Percentiles rank a stretch among this genome's conserved stretches.
These are phyloP conservation scores for Biancaea sappan DNA, from an alignment of 306 rosid species.

Conservation along the genomic window DNA sequence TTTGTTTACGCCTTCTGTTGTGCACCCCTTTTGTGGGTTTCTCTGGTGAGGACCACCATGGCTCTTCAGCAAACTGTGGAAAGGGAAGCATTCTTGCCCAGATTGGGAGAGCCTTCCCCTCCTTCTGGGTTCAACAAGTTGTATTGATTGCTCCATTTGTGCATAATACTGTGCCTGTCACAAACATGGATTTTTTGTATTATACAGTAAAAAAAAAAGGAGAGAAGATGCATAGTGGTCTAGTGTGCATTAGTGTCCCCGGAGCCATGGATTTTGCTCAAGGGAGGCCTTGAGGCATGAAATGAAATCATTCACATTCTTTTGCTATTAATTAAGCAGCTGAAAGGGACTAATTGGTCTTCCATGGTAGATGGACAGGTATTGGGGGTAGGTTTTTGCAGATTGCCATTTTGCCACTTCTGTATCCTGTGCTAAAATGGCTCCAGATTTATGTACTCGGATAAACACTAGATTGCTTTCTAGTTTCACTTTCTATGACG, in stretches of 20 bases:
- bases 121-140: constrained; percentile 52
- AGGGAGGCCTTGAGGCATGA: neutral
- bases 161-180: neutral
- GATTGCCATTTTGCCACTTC: neutral
- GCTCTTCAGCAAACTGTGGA: constrained; percentile 64
- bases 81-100: constrained; percentile 63
- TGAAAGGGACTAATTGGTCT: neutral
- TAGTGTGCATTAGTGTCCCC: too few species aligned
- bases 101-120: constrained; percentile 47
- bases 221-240: too few species aligned
- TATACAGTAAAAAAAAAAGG: too few species aligned
- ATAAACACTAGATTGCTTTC: neutral
- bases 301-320: constrained; percentile 2
- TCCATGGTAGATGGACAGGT: neutral
- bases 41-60: constrained; percentile 45
- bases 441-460: neutral
- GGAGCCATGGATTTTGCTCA: constrained; percentile 17
- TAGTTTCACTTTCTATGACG: too few species aligned
- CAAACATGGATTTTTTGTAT: neutral
- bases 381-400: neutral
- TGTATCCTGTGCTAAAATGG: neutral
- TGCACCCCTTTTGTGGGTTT: constrained; percentile 59
- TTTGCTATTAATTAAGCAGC: neutral
- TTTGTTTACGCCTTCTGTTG: constrained; percentile 65
- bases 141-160: constrained; percentile 25